Conservation (phyloP, 2,329 filamentous ascomycete species). For the Pseudocercospora crystallina region DNA sequence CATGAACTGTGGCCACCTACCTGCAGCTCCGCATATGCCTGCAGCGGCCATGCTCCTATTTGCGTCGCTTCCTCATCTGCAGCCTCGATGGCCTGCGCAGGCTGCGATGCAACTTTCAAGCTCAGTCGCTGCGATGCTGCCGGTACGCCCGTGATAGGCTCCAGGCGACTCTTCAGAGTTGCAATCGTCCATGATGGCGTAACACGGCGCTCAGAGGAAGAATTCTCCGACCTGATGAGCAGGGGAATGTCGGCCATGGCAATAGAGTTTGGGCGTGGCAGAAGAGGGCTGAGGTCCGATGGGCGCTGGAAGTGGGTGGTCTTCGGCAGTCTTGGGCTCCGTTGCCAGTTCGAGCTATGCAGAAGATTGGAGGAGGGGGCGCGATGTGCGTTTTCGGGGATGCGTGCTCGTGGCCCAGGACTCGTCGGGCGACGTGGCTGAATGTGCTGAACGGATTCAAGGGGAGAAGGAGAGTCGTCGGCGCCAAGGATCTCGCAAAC, state of each 20-base stretch:
- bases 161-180: constrained; percentile 81
- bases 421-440: not conserved
- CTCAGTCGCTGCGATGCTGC: constrained; percentile 73
- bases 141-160: constrained; percentile 89
- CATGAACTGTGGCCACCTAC: constrained; percentile 56
- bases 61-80: constrained; percentile 69
- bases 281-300: not conserved
- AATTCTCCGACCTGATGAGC: constrained; percentile 71
- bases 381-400: not conserved
- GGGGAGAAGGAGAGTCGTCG: too few species aligned
- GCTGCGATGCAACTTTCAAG: constrained; percentile 64
- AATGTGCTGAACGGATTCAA: too few species aligned
- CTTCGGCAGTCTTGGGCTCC: constrained; percentile 2
- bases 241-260: constrained; percentile 71
- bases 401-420: not conserved
- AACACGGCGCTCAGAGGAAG: constrained; percentile 83
- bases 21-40: constrained; percentile 74
- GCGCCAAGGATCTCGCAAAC: too few species aligned
- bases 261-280: constrained; percentile 5
- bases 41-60: constrained; percentile 65
- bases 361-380: not conserved
- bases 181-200: constrained; percentile 88
- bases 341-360: not conserved
- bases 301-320: not conserved
- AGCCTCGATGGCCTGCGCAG: constrained; percentile 65